Conservation (phyloP, 2,329 filamentous ascomycete species). For the Ceratocystiopsis sp. region DNA sequence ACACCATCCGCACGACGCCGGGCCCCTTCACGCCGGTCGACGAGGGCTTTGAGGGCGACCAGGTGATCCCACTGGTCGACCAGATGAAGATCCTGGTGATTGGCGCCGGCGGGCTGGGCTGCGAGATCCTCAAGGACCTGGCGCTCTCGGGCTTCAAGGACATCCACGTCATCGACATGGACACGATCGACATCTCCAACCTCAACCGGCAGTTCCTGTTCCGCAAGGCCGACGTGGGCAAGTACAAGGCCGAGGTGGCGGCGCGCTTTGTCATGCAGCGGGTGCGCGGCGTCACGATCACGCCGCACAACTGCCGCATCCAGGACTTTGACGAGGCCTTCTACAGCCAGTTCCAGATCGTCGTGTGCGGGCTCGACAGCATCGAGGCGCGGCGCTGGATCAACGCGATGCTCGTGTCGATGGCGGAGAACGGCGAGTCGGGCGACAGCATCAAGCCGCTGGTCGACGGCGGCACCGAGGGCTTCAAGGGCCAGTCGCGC, state of each 20-base stretch:
- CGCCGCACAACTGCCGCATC: conserved; percentile 83
- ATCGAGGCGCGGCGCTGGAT: conserved; percentile 98
- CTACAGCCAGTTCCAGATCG: conserved; percentile 90
- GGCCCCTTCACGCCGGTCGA: conserved; percentile 60
- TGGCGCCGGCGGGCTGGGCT: conserved; percentile 84
- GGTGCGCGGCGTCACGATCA: conserved; percentile 83
- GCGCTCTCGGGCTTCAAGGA: conserved; percentile 90
- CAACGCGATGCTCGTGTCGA: conserved; percentile 77
- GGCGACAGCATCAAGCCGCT: conserved; percentile 80
- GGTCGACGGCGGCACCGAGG: conserved; percentile 91
- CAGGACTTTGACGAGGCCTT: conserved; percentile 94
- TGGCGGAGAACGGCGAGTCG: conserved; percentile 48
- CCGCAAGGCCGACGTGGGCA: conserved; percentile 77
- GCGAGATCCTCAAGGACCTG: conserved; percentile 91
- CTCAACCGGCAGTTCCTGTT: conserved; percentile 96
- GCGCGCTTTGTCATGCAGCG: conserved; percentile 80
- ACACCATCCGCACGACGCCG: conserved; percentile 57
- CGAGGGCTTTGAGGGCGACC: conserved; percentile 35
- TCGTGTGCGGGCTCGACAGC: conserved; percentile 89
- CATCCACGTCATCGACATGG: conserved; percentile 99
- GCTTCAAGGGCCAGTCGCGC: conserved; percentile 91
- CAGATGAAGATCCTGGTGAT: conserved; percentile 60
- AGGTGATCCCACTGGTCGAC: conserved; percentile 38
- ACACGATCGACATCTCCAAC: conserved; percentile 97
- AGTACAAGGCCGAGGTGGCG: conserved; percentile 83